Base-by-base conservation (phyloP, 2,329 filamentous ascomycete species). In the Aspergillus sclerotialis region DNA sequence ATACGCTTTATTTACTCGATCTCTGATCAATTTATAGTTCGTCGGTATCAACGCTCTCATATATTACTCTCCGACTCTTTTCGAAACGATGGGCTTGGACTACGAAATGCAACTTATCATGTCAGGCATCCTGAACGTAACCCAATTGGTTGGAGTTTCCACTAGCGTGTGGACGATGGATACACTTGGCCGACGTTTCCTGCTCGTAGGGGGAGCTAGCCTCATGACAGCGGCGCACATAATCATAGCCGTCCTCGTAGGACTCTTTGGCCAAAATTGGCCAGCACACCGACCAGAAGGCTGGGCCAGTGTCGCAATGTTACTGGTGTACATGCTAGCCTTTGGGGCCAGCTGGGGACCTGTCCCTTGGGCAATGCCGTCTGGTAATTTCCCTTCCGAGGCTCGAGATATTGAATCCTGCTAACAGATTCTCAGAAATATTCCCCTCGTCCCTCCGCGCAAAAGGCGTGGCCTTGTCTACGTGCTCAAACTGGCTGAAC, bases 391-490 rank as follows among this genome's bases (percentile, higher is more conserved):
- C 15, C n/a, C n/a, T n/a, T n/a, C n/a, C n/a, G n/a, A n/a, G n/a
- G n/a, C n/a, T n/a, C n/a, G n/a, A n/a, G n/a, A n/a, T n/a, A n/a
- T n/a, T n/a, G n/a, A n/a, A n/a, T n/a, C n/a, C n/a, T n/a, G n/a
- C n/a, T n/a, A n/a, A n/a, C n/a, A n/a, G n/a, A n/a, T n/a, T n/a
- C 1, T 65, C 69, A 18, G 76, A 86, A 40, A 76, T 85, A n/a
- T 82, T 82, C 28, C 76, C 76, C 0, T 72, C 69, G 1, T 69
- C 67, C 0, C 59, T 75, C 1, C 66, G 78, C 5, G 77, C 78
- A 3, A 84, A 82, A 52, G 81, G 80, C 21, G 77, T 80, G 0
- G 78, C 78, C 2, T 61, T 82, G 2, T 76, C 75, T 0, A 81
- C 78, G 0, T 75, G 70, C 38, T 71, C 70, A 5, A 80, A 78